Evolutionary conservation across 2,329 filamentous ascomycete genomes (phyloP).

Genomic region (Diaporthe nobilis): DNA sequence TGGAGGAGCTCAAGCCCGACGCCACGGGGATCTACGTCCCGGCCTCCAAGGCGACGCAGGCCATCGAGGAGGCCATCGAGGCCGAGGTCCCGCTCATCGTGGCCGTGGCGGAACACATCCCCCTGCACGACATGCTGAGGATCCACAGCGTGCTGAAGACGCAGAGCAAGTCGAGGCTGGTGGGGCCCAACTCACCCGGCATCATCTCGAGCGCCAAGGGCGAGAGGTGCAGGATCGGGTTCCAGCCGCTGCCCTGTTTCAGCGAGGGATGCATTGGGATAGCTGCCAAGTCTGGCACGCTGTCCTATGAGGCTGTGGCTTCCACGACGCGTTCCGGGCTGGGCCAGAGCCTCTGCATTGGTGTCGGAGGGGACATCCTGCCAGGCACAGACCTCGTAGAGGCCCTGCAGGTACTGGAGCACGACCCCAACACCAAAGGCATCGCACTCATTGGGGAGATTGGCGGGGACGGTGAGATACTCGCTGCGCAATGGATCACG

Average conservation of each 20-base stretch:
- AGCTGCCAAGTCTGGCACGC: slow-evolving; percentile 83
- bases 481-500: slow-evolving; percentile 81
- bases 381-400: slow-evolving; percentile 83
- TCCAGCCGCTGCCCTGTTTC: slow-evolving; percentile 83
- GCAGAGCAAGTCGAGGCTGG: slow-evolving; percentile 79
- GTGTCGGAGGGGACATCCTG: slow-evolving; percentile 82
- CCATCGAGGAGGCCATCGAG: slow-evolving; percentile 85
- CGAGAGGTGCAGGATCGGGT: slow-evolving; percentile 76
- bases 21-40: slow-evolving; percentile 86
- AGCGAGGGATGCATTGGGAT: slow-evolving; percentile 80
- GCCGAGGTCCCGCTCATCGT: slow-evolving; percentile 84
- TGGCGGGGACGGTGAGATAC: slow-evolving; percentile 77
- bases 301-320: slow-evolving; percentile 85
- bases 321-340: slow-evolving; percentile 80
- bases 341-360: slow-evolving; percentile 83
- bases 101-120: slow-evolving; percentile 85
- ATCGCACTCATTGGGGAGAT: slow-evolving; percentile 82
- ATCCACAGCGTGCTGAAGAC: slow-evolving; percentile 78
- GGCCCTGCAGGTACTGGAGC: slow-evolving; percentile 75
- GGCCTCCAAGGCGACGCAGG: slow-evolving; percentile 78
- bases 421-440: slow-evolving; percentile 77
- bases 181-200: slow-evolving; percentile 86
- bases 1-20: slow-evolving; percentile 79
- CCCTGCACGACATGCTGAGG: slow-evolving; percentile 82
- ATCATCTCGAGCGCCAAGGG: slow-evolving; percentile 84